phyloP scores from a whole-genome alignment of 257 asterid genomes.

The Galeopsis tetrahit region DNA sequence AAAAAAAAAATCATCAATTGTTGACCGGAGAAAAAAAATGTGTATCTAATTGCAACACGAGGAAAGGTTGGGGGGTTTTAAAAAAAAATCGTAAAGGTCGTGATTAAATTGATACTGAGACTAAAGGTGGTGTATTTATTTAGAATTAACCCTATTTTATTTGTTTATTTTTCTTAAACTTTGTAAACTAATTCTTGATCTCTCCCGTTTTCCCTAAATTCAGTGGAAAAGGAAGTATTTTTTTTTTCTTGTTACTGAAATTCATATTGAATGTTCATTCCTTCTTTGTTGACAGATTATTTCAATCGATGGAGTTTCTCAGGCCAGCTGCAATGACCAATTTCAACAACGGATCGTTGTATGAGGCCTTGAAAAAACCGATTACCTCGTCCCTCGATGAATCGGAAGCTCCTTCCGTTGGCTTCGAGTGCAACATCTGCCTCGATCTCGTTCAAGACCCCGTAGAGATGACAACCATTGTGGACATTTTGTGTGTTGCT shows the following conservation, averaged over 20 bases:
- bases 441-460: constrained; percentile 73
- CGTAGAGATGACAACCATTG: too few species aligned
- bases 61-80: too few species aligned
- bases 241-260: background rate
- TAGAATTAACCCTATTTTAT: too few species aligned
- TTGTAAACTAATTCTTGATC: constrained; percentile 33
- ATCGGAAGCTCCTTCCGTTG: constrained; percentile 44
- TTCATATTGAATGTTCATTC: background rate
- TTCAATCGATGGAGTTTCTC: constrained; percentile 35
- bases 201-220: constrained; percentile 16
- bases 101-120: too few species aligned
- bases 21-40: too few species aligned
- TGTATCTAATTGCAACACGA: too few species aligned
- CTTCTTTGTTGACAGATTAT: background rate
- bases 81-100: too few species aligned
- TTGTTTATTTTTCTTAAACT: constrained; percentile 27
- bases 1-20: too few species aligned
- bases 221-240: background rate
- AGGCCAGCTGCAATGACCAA: constrained; percentile 26
- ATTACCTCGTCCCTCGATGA: constrained; percentile 33
- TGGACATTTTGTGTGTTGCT: too few species aligned
- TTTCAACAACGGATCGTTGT: constrained; percentile 31
- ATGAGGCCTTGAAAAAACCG: constrained; percentile 40
- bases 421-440: constrained; percentile 83
- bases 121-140: too few species aligned